Conservation (phyloP, 2,329 filamentous ascomycete genomes). For the Xylaria sp. region DNA sequence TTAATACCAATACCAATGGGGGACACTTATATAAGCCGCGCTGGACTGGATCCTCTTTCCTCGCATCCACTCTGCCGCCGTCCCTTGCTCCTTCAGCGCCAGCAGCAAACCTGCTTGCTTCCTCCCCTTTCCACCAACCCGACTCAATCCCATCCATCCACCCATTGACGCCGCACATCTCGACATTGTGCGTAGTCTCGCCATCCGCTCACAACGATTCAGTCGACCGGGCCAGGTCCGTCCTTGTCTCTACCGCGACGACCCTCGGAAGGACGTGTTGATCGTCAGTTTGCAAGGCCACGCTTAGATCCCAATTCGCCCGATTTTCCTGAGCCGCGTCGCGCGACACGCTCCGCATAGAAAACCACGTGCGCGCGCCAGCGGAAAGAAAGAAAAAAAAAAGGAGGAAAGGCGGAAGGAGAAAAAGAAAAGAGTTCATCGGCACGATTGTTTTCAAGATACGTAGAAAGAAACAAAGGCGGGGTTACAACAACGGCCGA, state of each 20-base stretch:
- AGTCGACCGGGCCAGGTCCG: constrained; percentile 19
- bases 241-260: constrained; percentile 13
- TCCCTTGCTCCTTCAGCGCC: constrained; percentile 39
- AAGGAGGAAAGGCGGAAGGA: too few species aligned
- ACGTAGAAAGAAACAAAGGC: not conserved
- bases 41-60: constrained; percentile 39
- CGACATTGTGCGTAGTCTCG: constrained; percentile 38
- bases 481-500: constrained; percentile 1
- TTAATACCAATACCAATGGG: constrained; percentile 41
- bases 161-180: constrained; percentile 35
- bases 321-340: constrained; percentile 18
- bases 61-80: constrained; percentile 42
- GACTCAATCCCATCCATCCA: constrained; percentile 25
- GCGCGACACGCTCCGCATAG: constrained; percentile 20
- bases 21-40: constrained; percentile 36
- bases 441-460: constrained; percentile 3
- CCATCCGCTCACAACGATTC: constrained; percentile 36
- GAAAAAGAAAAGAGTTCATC: too few species aligned
- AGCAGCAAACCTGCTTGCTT: constrained; percentile 22
- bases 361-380: constrained; percentile 1
- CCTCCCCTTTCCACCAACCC: constrained; percentile 35
- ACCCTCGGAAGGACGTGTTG: not conserved
- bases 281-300: not conserved
- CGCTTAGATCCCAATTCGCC: not conserved
- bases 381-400: constrained; percentile 3